A percentile compares a stretch with the other conserved stretches of the same genome.
Conservation (phyloP, 768 basidiomycete genomes). For the Phylloporus sp. region DNA sequence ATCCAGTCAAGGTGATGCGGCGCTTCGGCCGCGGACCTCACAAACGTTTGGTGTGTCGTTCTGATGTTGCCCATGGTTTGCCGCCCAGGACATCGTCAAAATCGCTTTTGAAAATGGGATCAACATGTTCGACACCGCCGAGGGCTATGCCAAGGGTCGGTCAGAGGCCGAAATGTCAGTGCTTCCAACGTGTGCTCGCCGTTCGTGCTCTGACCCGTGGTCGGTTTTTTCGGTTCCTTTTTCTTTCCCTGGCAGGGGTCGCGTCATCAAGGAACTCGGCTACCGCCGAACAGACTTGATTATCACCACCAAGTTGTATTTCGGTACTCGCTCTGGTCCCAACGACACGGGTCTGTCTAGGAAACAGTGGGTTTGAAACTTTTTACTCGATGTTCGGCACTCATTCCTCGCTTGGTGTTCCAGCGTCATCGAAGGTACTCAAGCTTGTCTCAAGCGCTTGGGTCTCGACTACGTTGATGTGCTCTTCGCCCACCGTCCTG, state of each 20-base stretch:
- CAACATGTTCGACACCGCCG: constrained; percentile 48
- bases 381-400: too few relatives aligned
- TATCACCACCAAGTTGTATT: constrained; percentile 56
- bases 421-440: constrained; percentile 52
- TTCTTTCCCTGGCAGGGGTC: constrained; percentile 38
- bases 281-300: constrained; percentile 46
- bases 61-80: too few relatives aligned
- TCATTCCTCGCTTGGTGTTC: background rate
- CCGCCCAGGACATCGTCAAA: constrained; percentile 50
- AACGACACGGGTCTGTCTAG: constrained; percentile 37
- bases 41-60: background rate
- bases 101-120: constrained; percentile 48
- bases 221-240: too few relatives aligned
- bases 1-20: constrained; percentile 45
- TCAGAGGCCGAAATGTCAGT: constrained; percentile 53
- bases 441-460: constrained; percentile 45
- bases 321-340: constrained; percentile 46
- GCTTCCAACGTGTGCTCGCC: too few relatives aligned
- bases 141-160: constrained; percentile 41
- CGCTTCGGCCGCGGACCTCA: background rate
- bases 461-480: constrained; percentile 52
- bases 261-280: constrained; percentile 51
- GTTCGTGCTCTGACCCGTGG: too few relatives aligned
- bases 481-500: constrained; percentile 46
- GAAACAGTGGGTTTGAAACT: constrained; percentile 28